phyloP scores from a whole-genome alignment of 2,329 filamentous ascomycete species.

The Pseudofabraea citricarpa region DNA sequence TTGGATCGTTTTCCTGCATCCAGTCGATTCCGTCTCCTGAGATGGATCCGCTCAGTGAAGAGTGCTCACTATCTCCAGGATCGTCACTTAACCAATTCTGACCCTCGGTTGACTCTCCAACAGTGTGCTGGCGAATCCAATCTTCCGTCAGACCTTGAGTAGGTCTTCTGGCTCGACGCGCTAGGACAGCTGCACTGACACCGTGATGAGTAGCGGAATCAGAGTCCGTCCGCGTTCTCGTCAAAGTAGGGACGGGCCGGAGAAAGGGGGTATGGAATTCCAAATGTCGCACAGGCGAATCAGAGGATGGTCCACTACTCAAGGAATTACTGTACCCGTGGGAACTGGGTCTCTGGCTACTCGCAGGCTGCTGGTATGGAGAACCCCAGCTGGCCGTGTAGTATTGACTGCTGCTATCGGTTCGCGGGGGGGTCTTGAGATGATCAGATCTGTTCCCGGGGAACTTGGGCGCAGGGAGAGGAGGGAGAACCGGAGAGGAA shows the following conservation, averaged over 20 bases:
- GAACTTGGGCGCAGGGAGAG: constrained; percentile 53
- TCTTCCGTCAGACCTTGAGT: constrained; percentile 68
- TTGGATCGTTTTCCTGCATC: constrained; percentile 36
- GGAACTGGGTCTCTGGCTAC: constrained; percentile 29
- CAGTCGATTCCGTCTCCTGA: constrained; percentile 42
- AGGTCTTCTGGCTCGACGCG: constrained; percentile 56
- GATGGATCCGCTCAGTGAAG: constrained; percentile 66
- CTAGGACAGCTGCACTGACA: constrained; percentile 51
- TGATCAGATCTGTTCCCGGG: constrained; percentile 51
- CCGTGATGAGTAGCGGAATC: constrained; percentile 31
- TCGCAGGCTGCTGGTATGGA: constrained; percentile 69
- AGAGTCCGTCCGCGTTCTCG: constrained; percentile 13
- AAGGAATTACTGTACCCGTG: constrained; percentile 41
- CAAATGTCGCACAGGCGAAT: constrained; percentile 56
- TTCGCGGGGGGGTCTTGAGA: constrained; percentile 42
- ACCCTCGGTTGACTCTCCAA: constrained; percentile 64
- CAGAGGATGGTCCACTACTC: constrained; percentile 56
- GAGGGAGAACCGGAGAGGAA: constrained; percentile 53
- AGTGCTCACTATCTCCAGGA: constrained; percentile 66
- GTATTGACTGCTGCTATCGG: constrained; percentile 36
- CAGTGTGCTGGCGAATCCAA: constrained; percentile 81
- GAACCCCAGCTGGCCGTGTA: constrained; percentile 87
- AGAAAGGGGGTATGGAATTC: constrained; percentile 59
- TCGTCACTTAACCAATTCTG: constrained; percentile 83
- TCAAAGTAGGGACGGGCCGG: constrained; percentile 44